These are phyloP conservation scores for Carex parvula DNA, from an alignment of 176 grass and related monocot species.

Conservation along the genomic window DNA sequence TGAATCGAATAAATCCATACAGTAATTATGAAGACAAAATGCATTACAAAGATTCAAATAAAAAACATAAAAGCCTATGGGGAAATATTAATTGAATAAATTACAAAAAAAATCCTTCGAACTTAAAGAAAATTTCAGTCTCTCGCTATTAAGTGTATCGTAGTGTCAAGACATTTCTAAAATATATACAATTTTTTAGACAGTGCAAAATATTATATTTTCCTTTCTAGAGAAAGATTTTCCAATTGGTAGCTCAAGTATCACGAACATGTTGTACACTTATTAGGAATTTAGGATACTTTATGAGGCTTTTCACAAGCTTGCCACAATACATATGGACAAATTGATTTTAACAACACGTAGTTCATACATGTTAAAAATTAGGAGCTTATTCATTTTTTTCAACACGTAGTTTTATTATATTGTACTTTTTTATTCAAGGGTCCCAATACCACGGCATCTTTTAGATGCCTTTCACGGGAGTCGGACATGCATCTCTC, in stretches of 20 bases:
- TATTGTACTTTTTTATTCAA: too few species aligned
- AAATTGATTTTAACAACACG: background rate
- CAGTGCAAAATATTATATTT: background rate
- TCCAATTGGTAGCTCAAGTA: background rate
- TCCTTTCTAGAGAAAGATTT: background rate
- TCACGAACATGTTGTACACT: background rate
- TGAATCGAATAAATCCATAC: too few species aligned
- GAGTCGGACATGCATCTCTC: too few species aligned
- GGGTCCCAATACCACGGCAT: too few species aligned
- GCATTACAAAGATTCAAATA: too few species aligned
- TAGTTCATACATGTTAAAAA: background rate
- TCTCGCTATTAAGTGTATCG: background rate
- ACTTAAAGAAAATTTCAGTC: background rate
- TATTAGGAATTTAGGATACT: background rate
- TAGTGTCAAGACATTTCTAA: background rate
- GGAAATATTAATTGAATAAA: background rate
- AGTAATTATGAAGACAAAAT: too few species aligned
- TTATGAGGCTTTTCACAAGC: background rate
- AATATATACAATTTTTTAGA: background rate
- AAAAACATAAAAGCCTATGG: background rate
- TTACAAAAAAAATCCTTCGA: background rate
- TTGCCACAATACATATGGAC: background rate
- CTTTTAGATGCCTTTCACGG: too few species aligned
- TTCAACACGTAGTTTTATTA: too few species aligned
- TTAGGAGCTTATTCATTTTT: background rate